A percentile compares a stretch with the other conserved stretches of the same genome.
These are phyloP conservation scores for Penicillium sp. DNA, from an alignment of 2,329 filamentous ascomycete genomes.

Conservation along the genomic window DNA sequence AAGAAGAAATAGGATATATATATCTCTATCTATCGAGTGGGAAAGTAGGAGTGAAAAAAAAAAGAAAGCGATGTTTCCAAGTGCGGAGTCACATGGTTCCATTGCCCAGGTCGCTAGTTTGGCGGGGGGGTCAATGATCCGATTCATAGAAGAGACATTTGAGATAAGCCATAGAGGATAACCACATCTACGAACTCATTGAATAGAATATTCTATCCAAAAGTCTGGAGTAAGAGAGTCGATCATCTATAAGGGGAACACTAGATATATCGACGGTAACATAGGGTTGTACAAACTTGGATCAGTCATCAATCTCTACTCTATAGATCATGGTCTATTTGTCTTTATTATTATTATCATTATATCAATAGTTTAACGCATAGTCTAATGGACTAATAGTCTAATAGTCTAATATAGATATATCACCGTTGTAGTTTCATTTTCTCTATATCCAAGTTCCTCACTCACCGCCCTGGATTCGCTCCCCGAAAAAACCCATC, in stretches of 20 bases:
- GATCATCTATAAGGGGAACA: background rate
- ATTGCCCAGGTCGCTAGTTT: conserved; percentile 3
- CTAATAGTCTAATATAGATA: background rate
- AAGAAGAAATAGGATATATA: background rate
- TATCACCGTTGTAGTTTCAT: background rate
- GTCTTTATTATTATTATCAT: background rate
- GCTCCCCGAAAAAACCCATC: conserved; percentile 24
- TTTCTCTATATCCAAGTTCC: background rate
- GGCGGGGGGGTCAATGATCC: conserved; percentile 3
- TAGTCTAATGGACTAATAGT: background rate
- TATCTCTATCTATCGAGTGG: background rate
- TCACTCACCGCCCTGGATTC: conserved; percentile 6
- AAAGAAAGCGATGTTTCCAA: background rate
- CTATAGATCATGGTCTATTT: background rate
- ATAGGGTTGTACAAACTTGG: background rate
- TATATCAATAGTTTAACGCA: background rate
- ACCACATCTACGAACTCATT: background rate
- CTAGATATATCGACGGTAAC: no score
- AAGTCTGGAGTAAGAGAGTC: background rate
- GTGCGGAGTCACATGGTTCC: conserved; percentile 13
- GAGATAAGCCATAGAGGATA: background rate
- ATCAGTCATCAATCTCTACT: background rate
- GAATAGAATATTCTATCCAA: background rate
- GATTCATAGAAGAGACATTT: background rate
- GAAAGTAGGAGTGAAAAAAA: background rate